Evolutionary conservation across 2,329 filamentous ascomycete genomes (phyloP).

Genomic region (Rhytidhysteron rufulum): DNA sequence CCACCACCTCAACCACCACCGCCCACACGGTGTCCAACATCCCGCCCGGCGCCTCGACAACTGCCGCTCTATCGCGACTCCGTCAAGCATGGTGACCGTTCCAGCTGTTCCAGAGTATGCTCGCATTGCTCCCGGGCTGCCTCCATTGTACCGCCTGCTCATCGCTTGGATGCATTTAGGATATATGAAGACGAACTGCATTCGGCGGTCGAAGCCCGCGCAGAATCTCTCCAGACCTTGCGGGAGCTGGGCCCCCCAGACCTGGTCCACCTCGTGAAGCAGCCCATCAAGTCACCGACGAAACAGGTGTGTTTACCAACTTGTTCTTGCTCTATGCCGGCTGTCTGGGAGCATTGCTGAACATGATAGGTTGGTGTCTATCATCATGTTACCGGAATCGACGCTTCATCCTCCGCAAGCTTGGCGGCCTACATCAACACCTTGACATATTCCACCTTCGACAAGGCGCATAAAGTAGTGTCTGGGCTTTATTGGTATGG

Average conservation of each 20-base stretch:
- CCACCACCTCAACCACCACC: too few species aligned
- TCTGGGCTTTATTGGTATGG: slow-evolving; percentile 89
- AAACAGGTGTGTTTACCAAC: slow-evolving; percentile 49
- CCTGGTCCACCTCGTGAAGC: slow-evolving; percentile 89
- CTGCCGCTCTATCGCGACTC: slow-evolving; percentile 17
- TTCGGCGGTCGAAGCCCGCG: slow-evolving; percentile 87
- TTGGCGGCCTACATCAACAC: slow-evolving; percentile 98
- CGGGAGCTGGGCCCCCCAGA: slow-evolving; percentile 95
- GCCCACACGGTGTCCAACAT: too few species aligned
- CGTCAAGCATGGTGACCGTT: slow-evolving; percentile 38
- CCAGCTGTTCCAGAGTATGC: slow-evolving; percentile 43
- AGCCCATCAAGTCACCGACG: slow-evolving; percentile 55
- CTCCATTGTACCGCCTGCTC: too few species aligned
- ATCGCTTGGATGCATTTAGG: slow-evolving; percentile 56
- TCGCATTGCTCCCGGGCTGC: slow-evolving; percentile 13
- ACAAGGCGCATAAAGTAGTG: slow-evolving; percentile 83
- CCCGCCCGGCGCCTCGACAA: too few species aligned
- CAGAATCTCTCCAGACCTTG: slow-evolving; percentile 78
- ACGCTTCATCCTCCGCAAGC: slow-evolving; percentile 95
- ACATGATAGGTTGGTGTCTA: slow-evolving; percentile 77
- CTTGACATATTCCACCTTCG: slow-evolving; percentile 81
- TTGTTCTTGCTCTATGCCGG: not conserved
- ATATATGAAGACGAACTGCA: slow-evolving; percentile 91
- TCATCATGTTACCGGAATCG: slow-evolving; percentile 95
- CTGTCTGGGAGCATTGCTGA: not conserved